Conservation (phyloP, 257 asterid species). For the Solanum chilense region DNA sequence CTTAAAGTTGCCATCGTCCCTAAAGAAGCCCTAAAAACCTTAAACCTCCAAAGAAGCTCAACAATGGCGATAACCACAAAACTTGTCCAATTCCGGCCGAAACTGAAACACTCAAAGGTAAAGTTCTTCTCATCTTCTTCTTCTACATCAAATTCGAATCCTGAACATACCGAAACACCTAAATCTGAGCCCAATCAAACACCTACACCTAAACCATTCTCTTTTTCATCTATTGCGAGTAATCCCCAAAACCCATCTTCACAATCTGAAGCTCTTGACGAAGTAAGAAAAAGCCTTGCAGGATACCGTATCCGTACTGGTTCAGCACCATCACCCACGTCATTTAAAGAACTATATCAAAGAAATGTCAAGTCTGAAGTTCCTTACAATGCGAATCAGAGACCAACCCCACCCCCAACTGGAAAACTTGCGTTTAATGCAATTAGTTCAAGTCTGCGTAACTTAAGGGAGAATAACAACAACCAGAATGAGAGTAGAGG, state of each 20-base stretch:
- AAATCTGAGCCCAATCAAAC: neutral
- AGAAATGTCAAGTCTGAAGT: neutral
- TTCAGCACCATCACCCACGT: conserved; percentile 3
- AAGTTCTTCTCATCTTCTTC: neutral
- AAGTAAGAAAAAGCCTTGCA: conserved; percentile 3
- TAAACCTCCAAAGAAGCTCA: neutral
- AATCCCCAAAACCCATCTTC: neutral
- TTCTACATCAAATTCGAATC: neutral
- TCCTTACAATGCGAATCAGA: neutral
- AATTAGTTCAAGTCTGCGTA: conserved; percentile 11
- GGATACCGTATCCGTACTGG: conserved; percentile 5
- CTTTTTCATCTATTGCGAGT: neutral
- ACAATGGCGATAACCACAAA: neutral
- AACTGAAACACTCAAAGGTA: neutral
- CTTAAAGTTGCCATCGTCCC: neutral
- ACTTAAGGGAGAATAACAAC: neutral
- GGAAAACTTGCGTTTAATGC: neutral
- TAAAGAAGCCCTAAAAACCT: neutral
- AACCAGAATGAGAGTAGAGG: neutral
- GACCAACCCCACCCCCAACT: neutral
- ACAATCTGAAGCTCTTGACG: neutral
- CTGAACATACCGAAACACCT: neutral
- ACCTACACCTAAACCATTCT: neutral
- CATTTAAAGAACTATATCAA: conserved; percentile 25
- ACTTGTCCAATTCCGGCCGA: neutral